Conservation (phyloP, 2,329 filamentous ascomycete genomes). For the Pezicula radicicola region DNA sequence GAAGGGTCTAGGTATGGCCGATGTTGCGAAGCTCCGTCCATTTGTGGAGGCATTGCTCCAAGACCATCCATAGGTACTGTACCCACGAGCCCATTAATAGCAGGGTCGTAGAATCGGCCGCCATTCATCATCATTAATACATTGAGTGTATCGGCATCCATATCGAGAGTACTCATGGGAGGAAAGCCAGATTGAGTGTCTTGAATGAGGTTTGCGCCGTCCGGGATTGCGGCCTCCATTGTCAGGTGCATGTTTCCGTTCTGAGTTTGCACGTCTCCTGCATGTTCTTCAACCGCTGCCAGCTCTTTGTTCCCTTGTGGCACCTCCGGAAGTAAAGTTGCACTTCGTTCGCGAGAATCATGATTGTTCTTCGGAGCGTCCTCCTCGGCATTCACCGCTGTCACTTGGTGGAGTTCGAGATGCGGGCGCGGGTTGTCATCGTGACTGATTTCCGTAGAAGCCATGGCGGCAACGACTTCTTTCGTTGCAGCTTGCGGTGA, state of each 20-base stretch:
- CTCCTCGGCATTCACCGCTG: constrained; percentile 8
- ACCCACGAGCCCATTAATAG: neutral
- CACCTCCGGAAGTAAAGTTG: neutral
- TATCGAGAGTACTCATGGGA: neutral
- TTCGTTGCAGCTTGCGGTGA: constrained; percentile 22
- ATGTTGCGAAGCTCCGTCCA: constrained; percentile 5
- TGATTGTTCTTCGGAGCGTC: neutral
- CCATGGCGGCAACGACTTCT: constrained; percentile 13
- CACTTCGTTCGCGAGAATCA: neutral
- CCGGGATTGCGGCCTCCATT: neutral
- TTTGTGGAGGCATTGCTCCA: constrained; percentile 7
- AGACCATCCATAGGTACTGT: constrained; percentile 3
- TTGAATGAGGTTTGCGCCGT: constrained; percentile 4
- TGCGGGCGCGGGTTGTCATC: constrained; percentile 6
- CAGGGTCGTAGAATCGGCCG: neutral
- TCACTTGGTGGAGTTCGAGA: constrained; percentile 6
- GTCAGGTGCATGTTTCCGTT: neutral
- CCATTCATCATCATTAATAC: neutral
- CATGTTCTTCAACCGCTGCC: neutral
- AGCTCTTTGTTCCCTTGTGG: neutral
- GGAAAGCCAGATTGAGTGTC: constrained; percentile 2
- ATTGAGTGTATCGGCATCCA: constrained; percentile 1
- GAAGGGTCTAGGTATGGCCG: constrained; percentile 13
- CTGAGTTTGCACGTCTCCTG: neutral
- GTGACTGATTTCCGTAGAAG: constrained; percentile 5